phyloP scores from a whole-genome alignment of 495 filamentous ascomycete genomes.

The Neurospora discreta region DNA sequence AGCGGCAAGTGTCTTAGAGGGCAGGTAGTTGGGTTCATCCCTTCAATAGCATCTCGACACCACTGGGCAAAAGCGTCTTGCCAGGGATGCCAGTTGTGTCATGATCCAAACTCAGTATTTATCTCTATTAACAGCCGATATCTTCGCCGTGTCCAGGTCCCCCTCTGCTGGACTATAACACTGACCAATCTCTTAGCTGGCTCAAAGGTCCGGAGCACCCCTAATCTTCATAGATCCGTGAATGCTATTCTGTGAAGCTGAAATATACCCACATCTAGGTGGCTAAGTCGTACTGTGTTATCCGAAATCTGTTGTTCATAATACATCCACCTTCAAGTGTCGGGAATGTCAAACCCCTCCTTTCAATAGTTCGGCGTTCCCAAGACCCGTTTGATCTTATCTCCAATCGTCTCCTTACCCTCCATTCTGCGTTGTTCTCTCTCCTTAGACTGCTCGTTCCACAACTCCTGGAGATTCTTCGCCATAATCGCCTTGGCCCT shows the following conservation, averaged over 20 bases:
- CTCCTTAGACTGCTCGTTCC: conserved; percentile 46
- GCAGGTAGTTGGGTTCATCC: conserved; percentile 11
- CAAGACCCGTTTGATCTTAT: conserved; percentile 26
- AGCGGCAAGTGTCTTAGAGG: conserved; percentile 37
- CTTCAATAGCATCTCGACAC: background rate
- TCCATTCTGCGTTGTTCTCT: conserved; percentile 47
- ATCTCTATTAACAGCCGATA: background rate
- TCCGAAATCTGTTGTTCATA: background rate
- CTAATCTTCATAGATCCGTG: background rate
- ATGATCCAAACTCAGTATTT: background rate
- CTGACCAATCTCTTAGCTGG: background rate
- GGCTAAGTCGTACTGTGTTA: background rate
- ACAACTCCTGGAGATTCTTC: conserved; percentile 39
- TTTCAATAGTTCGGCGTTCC: background rate
- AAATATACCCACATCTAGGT: background rate
- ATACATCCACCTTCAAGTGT: background rate
- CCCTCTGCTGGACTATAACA: background rate
- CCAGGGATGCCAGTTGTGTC: background rate
- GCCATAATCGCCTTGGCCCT: conserved; percentile 45
- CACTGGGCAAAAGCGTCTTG: background rate
- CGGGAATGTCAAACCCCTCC: background rate
- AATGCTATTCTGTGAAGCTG: background rate
- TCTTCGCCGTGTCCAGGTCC: background rate
- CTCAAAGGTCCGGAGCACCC: background rate
- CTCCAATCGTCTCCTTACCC: conserved; percentile 42